These are phyloP conservation scores for Torrubiella hemipterigena DNA, from an alignment of 2,329 filamentous ascomycete genomes.

Conservation along the genomic window DNA sequence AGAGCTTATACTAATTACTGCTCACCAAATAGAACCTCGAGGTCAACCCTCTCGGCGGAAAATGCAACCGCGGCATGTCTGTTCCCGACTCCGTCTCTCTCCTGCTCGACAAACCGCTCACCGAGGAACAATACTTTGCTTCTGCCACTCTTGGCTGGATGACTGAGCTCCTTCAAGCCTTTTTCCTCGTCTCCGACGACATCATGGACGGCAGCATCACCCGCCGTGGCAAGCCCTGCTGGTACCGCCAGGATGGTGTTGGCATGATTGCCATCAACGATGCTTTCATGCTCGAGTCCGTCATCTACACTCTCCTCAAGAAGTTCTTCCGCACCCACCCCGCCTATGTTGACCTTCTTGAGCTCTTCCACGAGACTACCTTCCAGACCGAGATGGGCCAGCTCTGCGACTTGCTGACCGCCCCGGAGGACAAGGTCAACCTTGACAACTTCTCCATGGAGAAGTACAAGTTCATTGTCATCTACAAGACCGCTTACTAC, in stretches of 20 bases:
- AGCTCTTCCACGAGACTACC: slow-evolving; percentile 91
- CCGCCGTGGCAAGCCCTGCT: slow-evolving; percentile 86
- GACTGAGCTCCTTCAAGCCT: slow-evolving; percentile 95
- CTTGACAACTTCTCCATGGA: slow-evolving; percentile 90
- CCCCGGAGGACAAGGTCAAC: slow-evolving; percentile 86
- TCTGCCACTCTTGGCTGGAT: slow-evolving; percentile 88
- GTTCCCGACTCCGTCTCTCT: slow-evolving; percentile 83
- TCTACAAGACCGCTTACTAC: slow-evolving; percentile 99
- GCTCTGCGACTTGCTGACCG: slow-evolving; percentile 86
- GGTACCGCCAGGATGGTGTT: slow-evolving; percentile 83
- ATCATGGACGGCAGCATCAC: slow-evolving; percentile 98
- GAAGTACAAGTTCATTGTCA: slow-evolving; percentile 96
- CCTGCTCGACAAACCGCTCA: slow-evolving; percentile 60
- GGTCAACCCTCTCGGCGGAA: slow-evolving; percentile 82
- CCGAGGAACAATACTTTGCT: slow-evolving; percentile 75
- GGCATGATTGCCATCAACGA: slow-evolving; percentile 98
- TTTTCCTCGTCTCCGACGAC: slow-evolving; percentile 97
- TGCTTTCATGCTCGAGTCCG: slow-evolving; percentile 84
- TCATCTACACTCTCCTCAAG: slow-evolving; percentile 85
- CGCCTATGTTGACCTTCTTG: slow-evolving; percentile 79
- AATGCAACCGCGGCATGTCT: slow-evolving; percentile 98
- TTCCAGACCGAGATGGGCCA: slow-evolving; percentile 95
- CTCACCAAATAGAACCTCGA: slow-evolving; percentile 65
- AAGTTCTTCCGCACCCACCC: slow-evolving; percentile 86
- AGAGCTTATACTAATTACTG: too few species aligned